Conservation (phyloP, 169 alveolate species). For the Eimeria nieschulzi region DNA sequence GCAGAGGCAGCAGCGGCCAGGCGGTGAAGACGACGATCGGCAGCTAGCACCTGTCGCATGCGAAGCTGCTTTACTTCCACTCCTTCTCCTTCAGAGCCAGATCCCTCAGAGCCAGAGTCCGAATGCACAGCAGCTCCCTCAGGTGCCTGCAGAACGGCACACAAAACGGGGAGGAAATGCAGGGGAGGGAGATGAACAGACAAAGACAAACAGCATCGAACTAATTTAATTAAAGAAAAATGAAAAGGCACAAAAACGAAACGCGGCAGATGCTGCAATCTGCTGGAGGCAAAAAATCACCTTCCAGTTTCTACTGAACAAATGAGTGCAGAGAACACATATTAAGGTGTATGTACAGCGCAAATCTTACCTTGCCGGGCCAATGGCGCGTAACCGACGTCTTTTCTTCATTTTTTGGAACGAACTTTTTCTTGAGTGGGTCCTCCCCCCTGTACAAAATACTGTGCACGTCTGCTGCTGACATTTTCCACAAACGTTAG, state of each 20-base stretch:
- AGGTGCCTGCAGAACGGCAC: slow-evolving; percentile 8
- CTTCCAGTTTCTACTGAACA: too few relatives aligned
- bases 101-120: neutral
- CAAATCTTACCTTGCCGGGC: slow-evolving; percentile 73
- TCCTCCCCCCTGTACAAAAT: slow-evolving; percentile 73
- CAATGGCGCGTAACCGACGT: slow-evolving; percentile 45
- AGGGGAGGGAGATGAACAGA: neutral
- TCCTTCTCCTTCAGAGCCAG: slow-evolving; percentile 36
- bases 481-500: slow-evolving; percentile 31
- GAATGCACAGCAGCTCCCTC: neutral
- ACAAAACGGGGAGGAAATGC: neutral
- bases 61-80: slow-evolving; percentile 46
- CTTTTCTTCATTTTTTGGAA: slow-evolving; percentile 62
- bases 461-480: slow-evolving; percentile 76
- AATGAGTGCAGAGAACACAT: neutral
- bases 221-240: too few relatives aligned
- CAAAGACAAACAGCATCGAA: neutral
- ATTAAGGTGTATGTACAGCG: neutral
- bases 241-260: too few relatives aligned
- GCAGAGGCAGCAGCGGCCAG: slow-evolving; percentile 41
- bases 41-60: slow-evolving; percentile 43
- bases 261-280: too few relatives aligned
- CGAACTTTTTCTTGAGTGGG: slow-evolving; percentile 66
- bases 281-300: too few relatives aligned
- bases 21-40: slow-evolving; percentile 27